A percentile compares a stretch with the other conserved stretches of the same genome.
Conservation (phyloP, 2,329 filamentous ascomycete genomes). For the Westerdykella aurantiaca region DNA sequence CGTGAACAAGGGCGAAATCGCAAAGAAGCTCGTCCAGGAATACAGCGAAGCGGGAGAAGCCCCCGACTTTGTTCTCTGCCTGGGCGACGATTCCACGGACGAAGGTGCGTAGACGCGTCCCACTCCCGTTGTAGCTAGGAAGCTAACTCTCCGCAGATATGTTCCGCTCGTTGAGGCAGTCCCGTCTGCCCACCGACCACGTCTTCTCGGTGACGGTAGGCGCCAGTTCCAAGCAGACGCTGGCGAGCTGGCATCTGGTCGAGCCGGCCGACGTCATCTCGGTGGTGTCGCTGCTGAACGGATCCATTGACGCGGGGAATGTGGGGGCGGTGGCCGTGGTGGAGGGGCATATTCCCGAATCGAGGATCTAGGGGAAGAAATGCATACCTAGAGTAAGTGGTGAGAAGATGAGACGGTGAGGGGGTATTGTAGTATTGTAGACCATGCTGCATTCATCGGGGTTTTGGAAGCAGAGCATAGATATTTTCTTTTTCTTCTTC, state of each 20-base stretch:
- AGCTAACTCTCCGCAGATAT: conserved; percentile 48
- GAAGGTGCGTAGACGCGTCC: conserved; percentile 59
- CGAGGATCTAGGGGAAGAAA: conserved; percentile 12
- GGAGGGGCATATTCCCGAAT: conserved; percentile 35
- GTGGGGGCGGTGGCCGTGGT: conserved; percentile 38
- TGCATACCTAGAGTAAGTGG: background rate
- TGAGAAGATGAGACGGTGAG: background rate
- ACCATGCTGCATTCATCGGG: background rate
- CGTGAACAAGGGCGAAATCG: conserved; percentile 97
- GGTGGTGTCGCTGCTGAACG: conserved; percentile 51
- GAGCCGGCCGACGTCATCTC: conserved; percentile 86
- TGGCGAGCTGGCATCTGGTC: conserved; percentile 83
- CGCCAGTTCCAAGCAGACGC: conserved; percentile 82
- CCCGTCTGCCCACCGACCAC: conserved; percentile 55
- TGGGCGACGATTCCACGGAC: conserved; percentile 94
- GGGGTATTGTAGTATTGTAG: background rate
- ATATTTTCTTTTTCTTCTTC: no score
- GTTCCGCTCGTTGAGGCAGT: conserved; percentile 71
- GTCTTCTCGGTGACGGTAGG: conserved; percentile 91
- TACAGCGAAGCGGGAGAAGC: conserved; percentile 58
- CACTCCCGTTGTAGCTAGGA: background rate
- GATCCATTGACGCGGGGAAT: conserved; percentile 39
- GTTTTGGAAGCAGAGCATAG: no score
- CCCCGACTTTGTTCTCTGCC: conserved; percentile 81
- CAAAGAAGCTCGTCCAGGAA: conserved; percentile 69